Percentiles rank a stretch among this genome's conserved stretches.
These are phyloP conservation scores for Przewalskia tangutica DNA, from an alignment of 257 asterid genomes.

Conservation along the genomic window DNA sequence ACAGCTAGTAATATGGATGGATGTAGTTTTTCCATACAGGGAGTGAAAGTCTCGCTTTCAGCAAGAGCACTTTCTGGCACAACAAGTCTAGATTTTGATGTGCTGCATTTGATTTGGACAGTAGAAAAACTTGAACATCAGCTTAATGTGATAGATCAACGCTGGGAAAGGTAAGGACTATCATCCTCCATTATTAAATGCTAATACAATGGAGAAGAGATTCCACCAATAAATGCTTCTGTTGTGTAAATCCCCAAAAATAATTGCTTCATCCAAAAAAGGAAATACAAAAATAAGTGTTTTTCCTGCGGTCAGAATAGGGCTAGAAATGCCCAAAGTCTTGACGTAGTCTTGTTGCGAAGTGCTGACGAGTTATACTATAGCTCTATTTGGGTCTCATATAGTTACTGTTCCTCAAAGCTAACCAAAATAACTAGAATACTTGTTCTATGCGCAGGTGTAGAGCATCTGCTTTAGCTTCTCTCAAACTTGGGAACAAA, in stretches of 20 bases:
- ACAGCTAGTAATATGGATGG: not conserved
- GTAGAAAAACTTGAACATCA: conserved; percentile 65
- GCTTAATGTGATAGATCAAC: conserved; percentile 56
- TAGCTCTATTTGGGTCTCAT: not conserved
- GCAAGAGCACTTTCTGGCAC: conserved; percentile 38
- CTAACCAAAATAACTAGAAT: not conserved
- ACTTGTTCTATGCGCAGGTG: conserved; percentile 37
- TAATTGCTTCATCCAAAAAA: not conserved
- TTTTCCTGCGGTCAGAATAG: not conserved
- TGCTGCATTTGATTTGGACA: conserved; percentile 66
- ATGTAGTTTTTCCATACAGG: conserved; percentile 33
- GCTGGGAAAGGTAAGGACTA: conserved; percentile 41
- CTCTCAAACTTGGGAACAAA: conserved; percentile 48
- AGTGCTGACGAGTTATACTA: not conserved
- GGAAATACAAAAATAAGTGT: not conserved
- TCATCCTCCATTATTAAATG: not conserved
- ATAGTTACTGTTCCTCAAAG: not conserved
- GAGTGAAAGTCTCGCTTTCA: conserved; percentile 68
- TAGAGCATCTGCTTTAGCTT: conserved; percentile 46
- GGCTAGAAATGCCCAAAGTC: not conserved
- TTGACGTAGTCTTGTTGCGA: not conserved
- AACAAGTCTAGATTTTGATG: conserved; percentile 45
- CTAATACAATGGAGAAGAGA: not conserved
- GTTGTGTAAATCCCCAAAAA: not conserved
- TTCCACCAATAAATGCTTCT: not conserved